These are phyloP conservation scores for barley (Hordeum vulgare) DNA, from an alignment of 176 grass and related monocot species.

Conservation along the genomic window MorexV3_pseudomolecules_assembly NC_058518.1:457069877-457070376, in stretches of 20 bases:
- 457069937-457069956: not conserved
- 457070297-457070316: too few species aligned
- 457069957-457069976: not conserved
- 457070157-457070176: constrained; percentile 55
- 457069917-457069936: constrained; percentile 10
- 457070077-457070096: constrained; percentile 73
- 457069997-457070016: constrained; percentile 13
- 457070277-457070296: too few species aligned
- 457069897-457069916: not conserved
- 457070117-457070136: not conserved
- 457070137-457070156: not conserved
- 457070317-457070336: too few species aligned
- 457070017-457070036: constrained; percentile 68
- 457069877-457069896: constrained; percentile 93
- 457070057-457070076: constrained; percentile 83
- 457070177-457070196: constrained; percentile 77
- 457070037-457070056: constrained; percentile 76
- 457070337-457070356: too few species aligned
- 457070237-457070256: constrained; percentile 74
- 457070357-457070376: too few species aligned
- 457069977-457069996: not conserved
- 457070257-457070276: constrained; percentile 77
- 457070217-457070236: constrained; percentile 64
- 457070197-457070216: constrained; percentile 95
- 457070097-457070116: constrained; percentile 53